phyloP scores from a whole-genome alignment of 1,284 basidiomycete genomes.

The Cutaneotrichosporon sp. region DNA sequence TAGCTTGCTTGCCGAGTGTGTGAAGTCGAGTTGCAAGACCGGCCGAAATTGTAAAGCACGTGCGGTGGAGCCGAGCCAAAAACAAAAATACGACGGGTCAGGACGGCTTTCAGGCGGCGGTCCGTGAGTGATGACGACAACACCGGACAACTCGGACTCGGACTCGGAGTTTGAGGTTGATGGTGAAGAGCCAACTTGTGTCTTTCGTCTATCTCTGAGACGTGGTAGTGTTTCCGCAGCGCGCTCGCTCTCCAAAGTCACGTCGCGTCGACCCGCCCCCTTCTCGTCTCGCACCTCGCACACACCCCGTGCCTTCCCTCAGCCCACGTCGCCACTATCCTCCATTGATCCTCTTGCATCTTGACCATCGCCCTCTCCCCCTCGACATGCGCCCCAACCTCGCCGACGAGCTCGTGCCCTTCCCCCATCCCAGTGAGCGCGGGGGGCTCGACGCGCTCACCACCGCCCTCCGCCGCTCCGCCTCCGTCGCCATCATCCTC shows the following conservation, averaged over 20 bases:
- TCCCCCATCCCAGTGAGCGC: constrained; percentile 13
- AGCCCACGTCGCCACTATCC: background rate
- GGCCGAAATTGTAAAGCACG: background rate
- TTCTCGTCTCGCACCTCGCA: background rate
- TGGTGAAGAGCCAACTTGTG: too few relatives aligned
- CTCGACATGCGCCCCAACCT: constrained; percentile 22
- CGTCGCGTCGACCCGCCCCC: background rate
- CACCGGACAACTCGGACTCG: background rate
- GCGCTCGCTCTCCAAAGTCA: too few relatives aligned
- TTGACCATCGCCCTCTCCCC: background rate
- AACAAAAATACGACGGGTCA: background rate
- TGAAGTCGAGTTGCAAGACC: background rate
- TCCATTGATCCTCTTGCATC: background rate
- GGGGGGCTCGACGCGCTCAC: constrained; percentile 12
- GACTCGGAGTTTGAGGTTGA: too few relatives aligned
- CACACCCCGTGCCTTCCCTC: background rate
- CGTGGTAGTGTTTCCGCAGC: too few relatives aligned
- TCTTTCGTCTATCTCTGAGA: too few relatives aligned
- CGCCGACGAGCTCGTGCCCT: constrained; percentile 43
- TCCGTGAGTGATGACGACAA: background rate
- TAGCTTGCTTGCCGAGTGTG: background rate
- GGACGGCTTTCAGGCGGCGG: background rate
- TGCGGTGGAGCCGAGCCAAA: background rate
- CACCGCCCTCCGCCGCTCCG: constrained; percentile 34
- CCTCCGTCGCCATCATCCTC: constrained; percentile 40